phyloP scores from a whole-genome alignment of 352 stramenopile species.

The Pythium scleroteichum region DNA sequence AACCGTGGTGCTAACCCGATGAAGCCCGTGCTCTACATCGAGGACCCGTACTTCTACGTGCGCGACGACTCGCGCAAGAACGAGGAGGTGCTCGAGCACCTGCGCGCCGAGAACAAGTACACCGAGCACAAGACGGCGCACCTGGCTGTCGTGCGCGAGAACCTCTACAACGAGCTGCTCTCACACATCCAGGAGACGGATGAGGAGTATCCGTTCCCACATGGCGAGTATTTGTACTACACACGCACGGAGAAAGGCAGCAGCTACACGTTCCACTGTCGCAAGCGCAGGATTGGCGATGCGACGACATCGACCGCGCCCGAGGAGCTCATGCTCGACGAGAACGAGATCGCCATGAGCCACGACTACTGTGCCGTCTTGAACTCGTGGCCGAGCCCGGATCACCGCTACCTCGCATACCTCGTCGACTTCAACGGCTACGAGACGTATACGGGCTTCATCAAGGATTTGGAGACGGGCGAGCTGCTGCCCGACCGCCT shows the following conservation, averaged over 20 bases:
- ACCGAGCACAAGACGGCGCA: slow-evolving; percentile 86
- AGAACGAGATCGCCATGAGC: slow-evolving; percentile 90
- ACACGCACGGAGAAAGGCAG: slow-evolving; percentile 86
- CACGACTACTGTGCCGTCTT: slow-evolving; percentile 86
- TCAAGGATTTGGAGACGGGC: slow-evolving; percentile 84
- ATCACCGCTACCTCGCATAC: slow-evolving; percentile 93
- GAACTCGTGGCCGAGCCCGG: slow-evolving; percentile 78
- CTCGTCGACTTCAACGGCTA: slow-evolving; percentile 93
- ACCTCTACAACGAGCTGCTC: slow-evolving; percentile 94
- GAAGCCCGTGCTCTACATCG: slow-evolving; percentile 85
- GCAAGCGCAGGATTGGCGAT: slow-evolving; percentile 55
- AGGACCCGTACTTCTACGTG: slow-evolving; percentile 96
- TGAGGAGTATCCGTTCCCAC: slow-evolving; percentile 78
- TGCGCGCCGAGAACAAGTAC: slow-evolving; percentile 94
- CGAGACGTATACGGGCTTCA: slow-evolving; percentile 92
- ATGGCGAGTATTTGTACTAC: slow-evolving; percentile 88
- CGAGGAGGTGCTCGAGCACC: slow-evolving; percentile 90
- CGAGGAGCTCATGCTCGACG: slow-evolving; percentile 94
- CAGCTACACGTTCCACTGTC: slow-evolving; percentile 79
- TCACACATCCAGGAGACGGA: slow-evolving; percentile 90
- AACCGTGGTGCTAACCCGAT: slow-evolving; percentile 88
- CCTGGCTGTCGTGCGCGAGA: slow-evolving; percentile 73
- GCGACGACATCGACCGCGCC: slow-evolving; percentile 45
- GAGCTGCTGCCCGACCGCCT: slow-evolving; percentile 73
- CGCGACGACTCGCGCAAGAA: slow-evolving; percentile 93